phyloP scores from a whole-genome alignment of 495 filamentous ascomycete species.

The Penicillium herquei region DNA sequence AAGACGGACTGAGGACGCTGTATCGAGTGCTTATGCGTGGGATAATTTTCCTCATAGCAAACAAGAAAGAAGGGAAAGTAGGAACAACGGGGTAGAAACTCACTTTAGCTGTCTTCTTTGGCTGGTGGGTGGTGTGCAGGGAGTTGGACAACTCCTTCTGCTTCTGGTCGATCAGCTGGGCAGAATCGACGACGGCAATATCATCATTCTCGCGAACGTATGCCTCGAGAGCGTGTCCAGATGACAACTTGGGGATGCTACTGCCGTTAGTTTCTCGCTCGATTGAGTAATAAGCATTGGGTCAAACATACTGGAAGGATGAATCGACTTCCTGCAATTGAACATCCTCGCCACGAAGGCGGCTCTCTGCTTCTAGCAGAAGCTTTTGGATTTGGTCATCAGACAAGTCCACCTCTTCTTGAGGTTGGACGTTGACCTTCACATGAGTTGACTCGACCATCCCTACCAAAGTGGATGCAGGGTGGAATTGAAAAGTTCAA shows the following conservation, averaged over 20 bases:
- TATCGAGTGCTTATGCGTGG: slow-evolving; percentile 59
- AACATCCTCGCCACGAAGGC: slow-evolving; percentile 42
- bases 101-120: slow-evolving; percentile 45
- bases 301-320: slow-evolving; percentile 21
- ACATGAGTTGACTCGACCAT: slow-evolving; percentile 19
- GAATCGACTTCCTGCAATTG: slow-evolving; percentile 9
- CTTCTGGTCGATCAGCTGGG: slow-evolving; percentile 40
- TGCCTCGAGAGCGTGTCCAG: slow-evolving; percentile 35
- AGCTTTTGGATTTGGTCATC: slow-evolving; percentile 63
- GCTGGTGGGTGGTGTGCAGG: slow-evolving; percentile 36
- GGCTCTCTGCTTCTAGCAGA: slow-evolving; percentile 61
- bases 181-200: slow-evolving; percentile 45
- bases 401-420: slow-evolving; percentile 25
- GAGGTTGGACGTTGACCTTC: slow-evolving; percentile 10
- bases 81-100: slow-evolving; percentile 19
- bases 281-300: too few species aligned
- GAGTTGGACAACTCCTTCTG: slow-evolving; percentile 44
- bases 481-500: slow-evolving; percentile 11
- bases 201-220: slow-evolving; percentile 49
- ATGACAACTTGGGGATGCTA: slow-evolving; percentile 44
- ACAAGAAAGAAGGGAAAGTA: slow-evolving; percentile 8
- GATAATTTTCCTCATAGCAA: slow-evolving; percentile 70
- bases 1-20: slow-evolving; percentile 69
- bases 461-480: slow-evolving; percentile 14
- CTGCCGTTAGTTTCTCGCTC: neutral